A percentile compares a stretch with the other conserved stretches of the same genome.
Conservation (phyloP, 164 flowering plant species). For the Kalanchoe fedtschenkoi region DNA sequence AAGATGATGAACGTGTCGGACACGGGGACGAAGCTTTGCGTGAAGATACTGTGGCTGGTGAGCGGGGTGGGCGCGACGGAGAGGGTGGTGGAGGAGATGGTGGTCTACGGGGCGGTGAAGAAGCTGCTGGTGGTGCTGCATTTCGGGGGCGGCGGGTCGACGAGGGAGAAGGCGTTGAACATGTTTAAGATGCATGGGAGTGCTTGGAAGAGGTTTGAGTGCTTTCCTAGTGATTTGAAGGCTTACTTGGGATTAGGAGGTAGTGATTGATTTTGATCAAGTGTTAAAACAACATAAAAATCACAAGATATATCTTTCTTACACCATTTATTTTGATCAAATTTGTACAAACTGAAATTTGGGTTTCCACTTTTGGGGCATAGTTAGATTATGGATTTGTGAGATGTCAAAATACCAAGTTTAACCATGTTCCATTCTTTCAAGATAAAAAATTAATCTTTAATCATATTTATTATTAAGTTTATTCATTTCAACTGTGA, state of each 20-base stretch:
- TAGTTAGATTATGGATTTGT: too few relatives aligned
- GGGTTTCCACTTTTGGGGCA: too few relatives aligned
- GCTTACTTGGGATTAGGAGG: constrained; percentile 24
- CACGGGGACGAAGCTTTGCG: constrained; percentile 31
- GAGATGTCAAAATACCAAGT: too few relatives aligned
- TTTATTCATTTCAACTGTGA: too few relatives aligned
- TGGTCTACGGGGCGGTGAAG: constrained; percentile 46
- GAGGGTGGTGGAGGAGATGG: constrained; percentile 50
- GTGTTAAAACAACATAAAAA: neutral
- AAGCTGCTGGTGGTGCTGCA: constrained; percentile 45
- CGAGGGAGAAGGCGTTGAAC: constrained; percentile 40
- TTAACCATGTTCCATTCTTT: too few relatives aligned
- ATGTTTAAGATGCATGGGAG: constrained; percentile 48
- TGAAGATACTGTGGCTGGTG: constrained; percentile 47
- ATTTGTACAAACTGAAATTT: neutral
- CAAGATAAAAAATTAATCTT: too few relatives aligned
- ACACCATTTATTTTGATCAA: constrained; percentile 3
- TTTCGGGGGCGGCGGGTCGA: constrained; percentile 29
- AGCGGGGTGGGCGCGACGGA: constrained; percentile 31
- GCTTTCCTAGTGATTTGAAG: constrained; percentile 48
- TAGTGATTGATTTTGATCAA: neutral
- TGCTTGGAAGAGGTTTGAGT: constrained; percentile 41
- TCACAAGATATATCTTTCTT: neutral
- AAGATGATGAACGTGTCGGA: constrained; percentile 40
- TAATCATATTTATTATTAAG: too few relatives aligned